These are phyloP conservation scores for Aquilaria sinensis DNA, from an alignment of 345 rosid species.

Conservation along the genomic window DNA sequence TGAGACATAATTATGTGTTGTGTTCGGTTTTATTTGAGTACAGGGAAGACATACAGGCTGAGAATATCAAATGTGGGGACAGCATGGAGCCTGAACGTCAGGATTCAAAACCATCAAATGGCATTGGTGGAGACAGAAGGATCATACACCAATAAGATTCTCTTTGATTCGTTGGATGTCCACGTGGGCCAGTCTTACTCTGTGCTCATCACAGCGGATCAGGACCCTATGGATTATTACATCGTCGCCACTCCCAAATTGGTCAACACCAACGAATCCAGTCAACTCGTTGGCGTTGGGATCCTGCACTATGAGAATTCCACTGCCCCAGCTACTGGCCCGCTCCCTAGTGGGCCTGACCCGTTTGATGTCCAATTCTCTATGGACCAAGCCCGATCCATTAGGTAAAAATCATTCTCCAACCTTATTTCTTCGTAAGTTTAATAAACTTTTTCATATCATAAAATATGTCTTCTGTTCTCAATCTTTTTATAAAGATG, in stretches of 20 bases:
- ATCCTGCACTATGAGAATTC: constrained; percentile 30
- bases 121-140: constrained; percentile 63
- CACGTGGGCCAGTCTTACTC: constrained; percentile 70
- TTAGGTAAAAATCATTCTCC: constrained; percentile 19
- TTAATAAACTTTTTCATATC: no score
- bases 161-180: constrained; percentile 39
- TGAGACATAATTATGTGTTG: no score
- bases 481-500: no score
- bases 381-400: constrained; percentile 28
- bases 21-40: background rate
- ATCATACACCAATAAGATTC: constrained; percentile 44
- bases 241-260: constrained; percentile 46
- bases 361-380: constrained; percentile 33
- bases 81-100: constrained; percentile 43
- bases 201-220: constrained; percentile 50
- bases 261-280: background rate
- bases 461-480: no score
- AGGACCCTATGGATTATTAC: constrained; percentile 34
- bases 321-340: constrained; percentile 13
- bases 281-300: constrained; percentile 18
- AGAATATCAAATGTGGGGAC: constrained; percentile 59
- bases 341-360: constrained; percentile 26
- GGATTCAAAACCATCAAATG: constrained; percentile 38
- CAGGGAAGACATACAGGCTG: constrained; percentile 45
- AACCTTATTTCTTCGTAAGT: no score